These are phyloP conservation scores for Lolium perenne DNA, from an alignment of 176 grass and related monocot species.

Conservation along the genomic window DNA sequence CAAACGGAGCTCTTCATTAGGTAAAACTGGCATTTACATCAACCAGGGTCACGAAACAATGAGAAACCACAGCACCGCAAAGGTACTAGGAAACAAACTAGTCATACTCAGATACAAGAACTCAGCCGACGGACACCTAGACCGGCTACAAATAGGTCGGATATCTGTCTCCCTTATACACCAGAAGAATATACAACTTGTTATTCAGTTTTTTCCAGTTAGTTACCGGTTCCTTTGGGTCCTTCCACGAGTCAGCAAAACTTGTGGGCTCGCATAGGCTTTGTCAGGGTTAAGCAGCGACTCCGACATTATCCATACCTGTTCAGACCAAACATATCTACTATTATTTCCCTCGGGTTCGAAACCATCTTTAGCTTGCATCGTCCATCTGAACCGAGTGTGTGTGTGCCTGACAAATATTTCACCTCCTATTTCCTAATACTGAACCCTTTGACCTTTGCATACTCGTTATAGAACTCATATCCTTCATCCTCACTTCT, in stretches of 20 bases:
- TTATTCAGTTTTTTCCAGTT: conserved; percentile 37
- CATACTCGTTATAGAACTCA: no score
- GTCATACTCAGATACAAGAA: conserved; percentile 33
- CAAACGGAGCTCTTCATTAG: conserved; percentile 28
- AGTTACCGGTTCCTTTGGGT: conserved; percentile 1
- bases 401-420: no score
- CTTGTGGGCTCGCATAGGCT: conserved; percentile 33
- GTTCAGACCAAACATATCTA: no score
- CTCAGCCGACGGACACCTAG: background rate
- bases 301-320: no score
- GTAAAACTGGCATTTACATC: conserved; percentile 45
- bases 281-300: no score
- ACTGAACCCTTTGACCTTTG: no score
- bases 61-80: conserved; percentile 9
- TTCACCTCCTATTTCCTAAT: no score
- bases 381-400: no score
- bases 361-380: no score
- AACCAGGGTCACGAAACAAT: conserved; percentile 1
- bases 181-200: conserved; percentile 46
- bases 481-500: no score
- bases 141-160: conserved; percentile 24
- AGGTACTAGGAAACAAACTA: background rate
- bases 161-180: conserved; percentile 33
- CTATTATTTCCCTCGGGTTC: no score
- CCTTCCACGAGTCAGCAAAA: conserved; percentile 33